These are phyloP conservation scores for Volutella citrinella DNA, from an alignment of 2,329 filamentous ascomycete genomes.

Conservation along the genomic window DNA sequence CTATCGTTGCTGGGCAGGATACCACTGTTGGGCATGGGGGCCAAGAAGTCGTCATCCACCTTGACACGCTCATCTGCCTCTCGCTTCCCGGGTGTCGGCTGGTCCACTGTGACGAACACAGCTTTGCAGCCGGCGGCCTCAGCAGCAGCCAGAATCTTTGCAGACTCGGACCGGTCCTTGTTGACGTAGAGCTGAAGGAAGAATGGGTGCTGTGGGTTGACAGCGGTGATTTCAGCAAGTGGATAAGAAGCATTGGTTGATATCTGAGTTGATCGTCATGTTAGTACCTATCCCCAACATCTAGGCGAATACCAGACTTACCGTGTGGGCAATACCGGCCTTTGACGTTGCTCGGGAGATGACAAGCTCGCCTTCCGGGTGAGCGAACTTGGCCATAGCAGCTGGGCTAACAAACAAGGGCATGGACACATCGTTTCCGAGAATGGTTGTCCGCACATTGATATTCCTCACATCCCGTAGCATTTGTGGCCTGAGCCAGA, in stretches of 20 bases:
- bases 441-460: conserved; percentile 11
- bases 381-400: conserved; percentile 12
- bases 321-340: no score
- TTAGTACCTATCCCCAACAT: no score
- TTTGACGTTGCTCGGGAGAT: conserved; percentile 49
- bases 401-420: conserved; percentile 22
- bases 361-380: conserved; percentile 18
- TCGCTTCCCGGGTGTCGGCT: conserved; percentile 54
- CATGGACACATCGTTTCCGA: conserved; percentile 17
- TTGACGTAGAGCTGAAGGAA: conserved; percentile 65
- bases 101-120: conserved; percentile 58
- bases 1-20: conserved; percentile 51
- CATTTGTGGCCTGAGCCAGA: conserved; percentile 24
- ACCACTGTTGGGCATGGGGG: no score
- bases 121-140: conserved; percentile 44
- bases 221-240: conserved; percentile 47
- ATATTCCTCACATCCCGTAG: conserved; percentile 20
- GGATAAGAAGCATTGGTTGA: conserved; percentile 61
- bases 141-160: conserved; percentile 44
- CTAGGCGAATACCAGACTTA: no score
- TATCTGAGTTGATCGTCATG: no score
- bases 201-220: conserved; percentile 31
- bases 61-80: conserved; percentile 41
- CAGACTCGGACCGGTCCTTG: conserved; percentile 50
- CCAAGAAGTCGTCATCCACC: conserved; percentile 29